Conservation (phyloP, 768 basidiomycete species). For the Mycena filopes region DNA sequence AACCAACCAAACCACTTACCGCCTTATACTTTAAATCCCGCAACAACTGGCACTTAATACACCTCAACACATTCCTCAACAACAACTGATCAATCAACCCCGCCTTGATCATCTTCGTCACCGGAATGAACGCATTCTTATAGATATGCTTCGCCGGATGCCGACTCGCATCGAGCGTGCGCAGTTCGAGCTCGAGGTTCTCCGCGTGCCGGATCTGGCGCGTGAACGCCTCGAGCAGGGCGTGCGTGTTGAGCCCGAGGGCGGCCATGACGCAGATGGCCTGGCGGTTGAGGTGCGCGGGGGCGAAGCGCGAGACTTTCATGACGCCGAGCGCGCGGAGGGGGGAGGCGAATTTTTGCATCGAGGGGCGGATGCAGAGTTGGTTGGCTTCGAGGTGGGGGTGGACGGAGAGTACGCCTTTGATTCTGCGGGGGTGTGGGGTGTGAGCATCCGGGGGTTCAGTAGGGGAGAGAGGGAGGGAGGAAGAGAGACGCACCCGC, state of each 20-base stretch:
- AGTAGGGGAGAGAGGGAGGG: no score
- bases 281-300: conserved; percentile 35
- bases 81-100: conserved; percentile 20
- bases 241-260: conserved; percentile 22
- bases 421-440: conserved; percentile 6
- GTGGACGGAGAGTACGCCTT: conserved; percentile 34
- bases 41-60: conserved; percentile 34
- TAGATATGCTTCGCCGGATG: conserved; percentile 24
- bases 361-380: conserved; percentile 31
- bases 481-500: conserved; percentile 22
- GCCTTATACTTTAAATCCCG: conserved; percentile 34
- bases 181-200: conserved; percentile 23
- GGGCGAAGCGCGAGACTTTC: conserved; percentile 30
- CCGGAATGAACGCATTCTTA: conserved; percentile 27
- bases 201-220: conserved; percentile 25
- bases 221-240: conserved; percentile 2
- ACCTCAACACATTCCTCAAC: conserved; percentile 29
- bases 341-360: conserved; percentile 31
- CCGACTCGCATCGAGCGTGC: conserved; percentile 18
- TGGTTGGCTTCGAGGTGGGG: conserved; percentile 27
- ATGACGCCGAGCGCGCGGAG: conserved; percentile 30
- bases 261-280: conserved; percentile 30
- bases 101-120: conserved; percentile 28
- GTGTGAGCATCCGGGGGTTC: no score
- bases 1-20: conserved; percentile 1